Evolutionary conservation across 768 basidiomycete genomes (phyloP).

Genomic region (Gloeopeniophorella convolvens): DNA sequence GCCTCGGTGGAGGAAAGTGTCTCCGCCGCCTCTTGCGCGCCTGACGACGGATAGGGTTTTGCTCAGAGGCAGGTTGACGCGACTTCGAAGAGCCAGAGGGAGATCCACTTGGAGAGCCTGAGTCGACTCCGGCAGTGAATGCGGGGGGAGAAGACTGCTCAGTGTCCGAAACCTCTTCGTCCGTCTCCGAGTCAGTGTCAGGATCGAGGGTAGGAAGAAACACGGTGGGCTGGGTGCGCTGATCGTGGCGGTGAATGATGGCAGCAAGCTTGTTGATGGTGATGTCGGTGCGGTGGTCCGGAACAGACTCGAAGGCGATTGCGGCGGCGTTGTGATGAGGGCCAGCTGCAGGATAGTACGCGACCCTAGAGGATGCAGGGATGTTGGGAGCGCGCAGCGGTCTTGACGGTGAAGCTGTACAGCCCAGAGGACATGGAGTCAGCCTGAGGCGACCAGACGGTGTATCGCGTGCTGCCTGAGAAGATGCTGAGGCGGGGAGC

Average conservation of each 20-base stretch:
- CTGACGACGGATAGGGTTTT: conserved; percentile 23
- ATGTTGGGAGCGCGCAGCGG: conserved; percentile 31
- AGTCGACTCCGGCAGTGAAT: conserved; percentile 28
- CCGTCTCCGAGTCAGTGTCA: conserved; percentile 22
- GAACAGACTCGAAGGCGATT: conserved; percentile 15
- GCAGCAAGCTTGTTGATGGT: conserved; percentile 49
- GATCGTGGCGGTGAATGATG: conserved; percentile 31
- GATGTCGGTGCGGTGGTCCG: conserved; percentile 39
- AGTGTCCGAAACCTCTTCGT: conserved; percentile 26
- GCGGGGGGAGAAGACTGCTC: conserved; percentile 11
- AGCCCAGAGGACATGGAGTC: conserved; percentile 32
- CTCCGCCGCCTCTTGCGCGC: conserved; percentile 26
- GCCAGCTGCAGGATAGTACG: conserved; percentile 31
- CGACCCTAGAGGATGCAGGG: conserved; percentile 34
- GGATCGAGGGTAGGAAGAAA: conserved; percentile 22
- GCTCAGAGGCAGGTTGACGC: conserved; percentile 7
- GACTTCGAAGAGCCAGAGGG: conserved; percentile 21
- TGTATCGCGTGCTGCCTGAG: conserved; percentile 13
- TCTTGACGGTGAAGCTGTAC: conserved; percentile 22
- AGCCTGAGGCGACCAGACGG: conserved; percentile 1
- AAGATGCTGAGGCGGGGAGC: conserved; percentile 20
- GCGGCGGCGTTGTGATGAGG: conserved; percentile 5
- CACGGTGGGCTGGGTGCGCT: not conserved
- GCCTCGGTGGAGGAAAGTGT: conserved; percentile 26
- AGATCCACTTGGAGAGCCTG: conserved; percentile 35